These are phyloP conservation scores for Pleurotus citrinopileatus DNA, from an alignment of 768 basidiomycete species.

Conservation along the genomic window DNA sequence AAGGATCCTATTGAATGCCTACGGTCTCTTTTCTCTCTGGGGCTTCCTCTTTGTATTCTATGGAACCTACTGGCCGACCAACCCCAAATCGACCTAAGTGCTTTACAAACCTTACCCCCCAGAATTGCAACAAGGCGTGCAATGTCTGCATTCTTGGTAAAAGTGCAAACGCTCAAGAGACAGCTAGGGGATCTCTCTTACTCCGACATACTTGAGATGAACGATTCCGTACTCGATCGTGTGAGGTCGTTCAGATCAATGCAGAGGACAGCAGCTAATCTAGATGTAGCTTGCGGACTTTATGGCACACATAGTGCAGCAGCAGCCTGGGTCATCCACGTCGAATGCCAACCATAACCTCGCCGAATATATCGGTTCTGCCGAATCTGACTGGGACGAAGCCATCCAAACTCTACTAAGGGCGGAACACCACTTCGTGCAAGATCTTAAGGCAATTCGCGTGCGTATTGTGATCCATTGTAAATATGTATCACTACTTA, in stretches of 20 bases:
- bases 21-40: not conserved
- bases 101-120: no score
- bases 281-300: not conserved
- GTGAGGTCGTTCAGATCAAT: not conserved
- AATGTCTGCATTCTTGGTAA: not conserved
- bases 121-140: not conserved
- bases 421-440: not conserved
- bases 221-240: not conserved
- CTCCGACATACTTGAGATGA: not conserved
- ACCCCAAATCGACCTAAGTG: not conserved
- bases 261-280: no score
- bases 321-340: no score
- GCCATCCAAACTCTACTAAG: not conserved
- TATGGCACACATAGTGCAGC: no score
- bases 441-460: not conserved
- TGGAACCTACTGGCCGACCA: not conserved
- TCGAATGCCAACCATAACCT: no score
- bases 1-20: not conserved
- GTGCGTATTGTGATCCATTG: not conserved
- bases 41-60: not conserved
- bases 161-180: not conserved
- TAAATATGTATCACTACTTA: not conserved
- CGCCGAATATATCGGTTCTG: no score
- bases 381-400: not conserved
- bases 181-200: not conserved